phyloP scores from a whole-genome alignment of 2,329 filamentous ascomycete species.

The Fusarium haematococcum region DNA sequence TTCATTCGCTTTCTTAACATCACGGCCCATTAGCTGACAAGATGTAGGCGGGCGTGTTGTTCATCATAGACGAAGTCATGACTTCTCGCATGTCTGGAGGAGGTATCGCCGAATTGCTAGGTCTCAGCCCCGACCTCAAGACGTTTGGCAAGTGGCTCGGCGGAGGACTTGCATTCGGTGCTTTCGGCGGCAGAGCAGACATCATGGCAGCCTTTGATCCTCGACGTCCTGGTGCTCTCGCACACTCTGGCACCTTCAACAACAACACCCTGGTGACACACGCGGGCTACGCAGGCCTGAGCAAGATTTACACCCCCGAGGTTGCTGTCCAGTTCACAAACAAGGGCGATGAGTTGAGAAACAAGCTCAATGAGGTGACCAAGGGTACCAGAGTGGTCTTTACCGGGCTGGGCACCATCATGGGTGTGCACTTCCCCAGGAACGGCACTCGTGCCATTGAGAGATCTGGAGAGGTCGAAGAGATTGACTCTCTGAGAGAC shows the following conservation, averaged over 20 bases:
- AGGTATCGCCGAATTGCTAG: conserved; percentile 59
- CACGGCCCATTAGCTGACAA: not conserved
- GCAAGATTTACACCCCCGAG: conserved; percentile 50
- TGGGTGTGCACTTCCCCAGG: conserved; percentile 53
- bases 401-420: conserved; percentile 52
- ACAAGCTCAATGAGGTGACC: conserved; percentile 46
- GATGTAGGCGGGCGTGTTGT: conserved; percentile 60
- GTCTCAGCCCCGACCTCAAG: conserved; percentile 69
- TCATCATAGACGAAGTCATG: conserved; percentile 80
- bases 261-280: conserved; percentile 73
- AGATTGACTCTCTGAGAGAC: conserved; percentile 50
- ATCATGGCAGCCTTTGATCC: conserved; percentile 72
- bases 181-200: conserved; percentile 70
- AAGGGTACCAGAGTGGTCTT: conserved; percentile 53
- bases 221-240: conserved; percentile 52
- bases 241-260: conserved; percentile 75
- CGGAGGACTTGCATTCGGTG: conserved; percentile 74
- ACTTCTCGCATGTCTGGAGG: conserved; percentile 67
- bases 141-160: conserved; percentile 76
- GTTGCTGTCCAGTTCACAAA: conserved; percentile 48
- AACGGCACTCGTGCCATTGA: conserved; percentile 43
- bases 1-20: not conserved
- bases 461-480: conserved; percentile 46
- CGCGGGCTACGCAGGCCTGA: conserved; percentile 59
- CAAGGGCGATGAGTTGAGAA: conserved; percentile 46